A percentile compares a stretch with the other conserved stretches of the same genome.
Evolutionary conservation across 495 filamentous ascomycete species (phyloP).

Genomic region (Aspergillus cristatus): DNA sequence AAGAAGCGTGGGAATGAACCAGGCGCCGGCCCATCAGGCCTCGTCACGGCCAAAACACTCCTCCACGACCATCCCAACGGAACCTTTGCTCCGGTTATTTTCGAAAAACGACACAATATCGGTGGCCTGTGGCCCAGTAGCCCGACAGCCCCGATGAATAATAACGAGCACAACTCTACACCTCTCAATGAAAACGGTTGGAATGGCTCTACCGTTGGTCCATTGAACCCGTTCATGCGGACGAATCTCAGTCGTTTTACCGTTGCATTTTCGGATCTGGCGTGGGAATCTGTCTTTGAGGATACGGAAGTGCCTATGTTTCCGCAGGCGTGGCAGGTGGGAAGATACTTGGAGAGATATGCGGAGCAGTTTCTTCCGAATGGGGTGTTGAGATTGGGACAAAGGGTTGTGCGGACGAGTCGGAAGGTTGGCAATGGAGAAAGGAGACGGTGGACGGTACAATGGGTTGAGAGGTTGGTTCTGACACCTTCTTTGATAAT

Average conservation of each 20-base stretch:
- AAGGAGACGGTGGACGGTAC: constrained; percentile 44
- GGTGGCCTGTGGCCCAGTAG: constrained; percentile 62
- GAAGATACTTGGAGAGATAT: constrained; percentile 61
- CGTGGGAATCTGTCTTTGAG: constrained; percentile 47
- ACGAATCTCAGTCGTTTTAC: constrained; percentile 75
- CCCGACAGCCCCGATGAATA: neutral
- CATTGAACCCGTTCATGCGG: constrained; percentile 57
- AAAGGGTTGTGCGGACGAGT: constrained; percentile 41
- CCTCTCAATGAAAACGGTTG: neutral
- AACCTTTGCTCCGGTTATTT: constrained; percentile 58
- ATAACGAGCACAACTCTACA: neutral
- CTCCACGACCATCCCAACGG: constrained; percentile 47
- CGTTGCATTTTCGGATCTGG: constrained; percentile 69
- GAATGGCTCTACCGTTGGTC: constrained; percentile 18
- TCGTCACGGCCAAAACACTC: constrained; percentile 74
- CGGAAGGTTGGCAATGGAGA: constrained; percentile 13
- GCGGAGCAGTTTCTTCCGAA: constrained; percentile 43
- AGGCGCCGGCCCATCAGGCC: constrained; percentile 76
- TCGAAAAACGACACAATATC: constrained; percentile 54
- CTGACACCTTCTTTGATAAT: constrained; percentile 1
- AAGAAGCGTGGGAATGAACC: neutral
- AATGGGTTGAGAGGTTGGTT: constrained; percentile 27
- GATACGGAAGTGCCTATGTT: constrained; percentile 45
- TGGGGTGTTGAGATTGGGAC: constrained; percentile 40
- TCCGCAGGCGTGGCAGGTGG: constrained; percentile 69